A percentile compares a stretch with the other conserved stretches of the same genome.
Conservation (phyloP, 2,329 filamentous ascomycete genomes). For the Blumeria hordei region DNA sequence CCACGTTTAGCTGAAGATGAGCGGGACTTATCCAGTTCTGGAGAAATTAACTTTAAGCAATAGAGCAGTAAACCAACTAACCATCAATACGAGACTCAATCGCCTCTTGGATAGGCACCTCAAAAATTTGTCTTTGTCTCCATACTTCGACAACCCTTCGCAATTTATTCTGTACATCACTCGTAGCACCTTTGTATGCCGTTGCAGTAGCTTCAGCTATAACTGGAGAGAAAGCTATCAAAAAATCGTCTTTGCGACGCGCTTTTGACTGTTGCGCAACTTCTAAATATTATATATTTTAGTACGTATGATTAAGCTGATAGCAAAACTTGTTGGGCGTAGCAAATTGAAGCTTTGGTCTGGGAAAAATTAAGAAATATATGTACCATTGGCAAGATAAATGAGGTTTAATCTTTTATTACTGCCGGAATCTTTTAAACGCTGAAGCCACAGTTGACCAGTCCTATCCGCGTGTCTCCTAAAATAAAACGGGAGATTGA, state of each 20-base stretch:
- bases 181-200: conserved; percentile 76
- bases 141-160: conserved; percentile 83
- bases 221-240: conserved; percentile 72
- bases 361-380: not conserved
- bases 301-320: too few species aligned
- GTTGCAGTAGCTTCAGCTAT: conserved; percentile 72
- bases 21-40: conserved; percentile 38
- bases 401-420: conserved; percentile 74
- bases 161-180: conserved; percentile 71
- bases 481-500: conserved; percentile 12
- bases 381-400: conserved; percentile 75
- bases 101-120: conserved; percentile 50
- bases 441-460: conserved; percentile 74
- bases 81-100: conserved; percentile 62
- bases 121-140: conserved; percentile 70
- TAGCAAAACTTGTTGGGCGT: too few species aligned
- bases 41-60: conserved; percentile 2
- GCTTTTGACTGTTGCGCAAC: conserved; percentile 92
- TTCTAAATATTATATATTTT: conserved; percentile 27
- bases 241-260: conserved; percentile 75
- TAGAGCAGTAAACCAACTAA: conserved; percentile 18
- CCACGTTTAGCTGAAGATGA: conserved; percentile 24
- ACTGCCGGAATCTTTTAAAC: conserved; percentile 65
- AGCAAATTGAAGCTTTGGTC: too few species aligned
- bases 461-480: conserved; percentile 85